Percentiles rank a stretch among this genome's conserved stretches.
Evolutionary conservation across 106 monocot species (phyloP).

Genomic region (Amphibolis antarctica): DNA sequence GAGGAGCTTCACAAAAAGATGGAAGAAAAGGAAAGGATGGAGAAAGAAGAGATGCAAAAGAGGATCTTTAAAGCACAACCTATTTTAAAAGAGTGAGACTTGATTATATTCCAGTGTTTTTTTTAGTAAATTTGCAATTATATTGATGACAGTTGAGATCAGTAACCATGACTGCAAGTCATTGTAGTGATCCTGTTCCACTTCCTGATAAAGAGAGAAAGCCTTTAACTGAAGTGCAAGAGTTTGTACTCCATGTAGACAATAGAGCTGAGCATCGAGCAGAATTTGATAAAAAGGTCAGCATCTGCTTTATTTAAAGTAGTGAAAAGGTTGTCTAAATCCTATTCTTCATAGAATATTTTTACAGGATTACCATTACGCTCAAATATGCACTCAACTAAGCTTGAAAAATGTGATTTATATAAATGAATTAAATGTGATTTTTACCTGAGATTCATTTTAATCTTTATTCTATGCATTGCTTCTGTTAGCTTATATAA

Average conservation of each 20-base stretch:
- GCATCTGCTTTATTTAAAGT: neutral
- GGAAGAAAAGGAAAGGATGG: slow-evolving; percentile 51
- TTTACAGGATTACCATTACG: no score
- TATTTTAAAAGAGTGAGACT: slow-evolving; percentile 32
- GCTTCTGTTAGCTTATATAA: no score
- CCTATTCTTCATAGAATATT: no score
- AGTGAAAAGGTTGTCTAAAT: no score
- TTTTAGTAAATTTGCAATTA: neutral
- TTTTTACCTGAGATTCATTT: no score
- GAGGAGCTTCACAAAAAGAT: slow-evolving; percentile 46
- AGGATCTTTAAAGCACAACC: slow-evolving; percentile 76
- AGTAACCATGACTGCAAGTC: neutral
- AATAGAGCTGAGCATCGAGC: slow-evolving; percentile 65
- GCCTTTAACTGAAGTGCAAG: slow-evolving; percentile 79
- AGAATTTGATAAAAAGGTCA: slow-evolving; percentile 85
- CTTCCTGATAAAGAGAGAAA: slow-evolving; percentile 69
- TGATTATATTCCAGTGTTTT: slow-evolving; percentile 1
- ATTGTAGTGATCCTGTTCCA: slow-evolving; percentile 66
- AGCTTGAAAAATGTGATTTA: no score
- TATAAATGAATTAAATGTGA: no score
- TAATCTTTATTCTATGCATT: no score
- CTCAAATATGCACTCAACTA: no score
- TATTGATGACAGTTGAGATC: neutral
- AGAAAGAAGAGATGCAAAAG: slow-evolving; percentile 56
- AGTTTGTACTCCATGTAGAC: slow-evolving; percentile 66